phyloP scores from a whole-genome alignment of 202 grass and related monocot genomes.

The Carex arenaria region DNA sequence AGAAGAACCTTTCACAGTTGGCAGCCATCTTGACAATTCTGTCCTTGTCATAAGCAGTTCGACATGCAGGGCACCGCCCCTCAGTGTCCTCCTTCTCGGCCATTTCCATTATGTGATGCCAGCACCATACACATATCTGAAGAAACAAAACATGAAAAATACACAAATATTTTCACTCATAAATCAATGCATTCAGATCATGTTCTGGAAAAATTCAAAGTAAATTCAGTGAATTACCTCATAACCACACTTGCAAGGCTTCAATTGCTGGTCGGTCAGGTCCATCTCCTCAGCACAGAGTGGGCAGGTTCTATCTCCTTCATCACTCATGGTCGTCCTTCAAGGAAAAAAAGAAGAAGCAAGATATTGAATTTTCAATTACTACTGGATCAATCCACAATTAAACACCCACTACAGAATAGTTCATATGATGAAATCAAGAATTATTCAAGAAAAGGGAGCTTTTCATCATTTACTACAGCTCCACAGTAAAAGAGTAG shows the following conservation, averaged over 20 bases:
- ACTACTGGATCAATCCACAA: not conserved
- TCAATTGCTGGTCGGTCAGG: slow-evolving; percentile 95
- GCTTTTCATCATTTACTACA: not conserved
- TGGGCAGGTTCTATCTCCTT: slow-evolving; percentile 91
- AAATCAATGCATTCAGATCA: slow-evolving; percentile 8
- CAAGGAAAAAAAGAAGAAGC: not conserved
- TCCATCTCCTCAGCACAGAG: slow-evolving; percentile 99
- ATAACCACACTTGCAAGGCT: slow-evolving; percentile 94
- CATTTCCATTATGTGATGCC: slow-evolving; percentile 98
- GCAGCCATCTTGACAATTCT: slow-evolving; percentile 84
- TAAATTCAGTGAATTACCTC: slow-evolving; percentile 36
- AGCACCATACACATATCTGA: slow-evolving; percentile 98
- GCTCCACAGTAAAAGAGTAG: not conserved
- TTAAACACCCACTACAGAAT: not conserved
- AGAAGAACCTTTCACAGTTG: slow-evolving; percentile 61
- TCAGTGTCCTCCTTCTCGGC: slow-evolving; percentile 96
- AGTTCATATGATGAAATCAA: not conserved
- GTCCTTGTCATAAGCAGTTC: slow-evolving; percentile 83
- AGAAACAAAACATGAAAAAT: slow-evolving; percentile 1
- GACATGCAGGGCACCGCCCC: slow-evolving; percentile 91
- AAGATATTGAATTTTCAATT: slow-evolving; percentile 16
- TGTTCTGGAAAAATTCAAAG: not conserved
- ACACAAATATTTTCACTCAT: not conserved
- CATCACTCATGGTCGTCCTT: slow-evolving; percentile 88
- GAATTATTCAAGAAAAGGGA: not conserved